phyloP scores from a whole-genome alignment of 352 stramenopile genomes.

The Phytophthora multivora region DNA sequence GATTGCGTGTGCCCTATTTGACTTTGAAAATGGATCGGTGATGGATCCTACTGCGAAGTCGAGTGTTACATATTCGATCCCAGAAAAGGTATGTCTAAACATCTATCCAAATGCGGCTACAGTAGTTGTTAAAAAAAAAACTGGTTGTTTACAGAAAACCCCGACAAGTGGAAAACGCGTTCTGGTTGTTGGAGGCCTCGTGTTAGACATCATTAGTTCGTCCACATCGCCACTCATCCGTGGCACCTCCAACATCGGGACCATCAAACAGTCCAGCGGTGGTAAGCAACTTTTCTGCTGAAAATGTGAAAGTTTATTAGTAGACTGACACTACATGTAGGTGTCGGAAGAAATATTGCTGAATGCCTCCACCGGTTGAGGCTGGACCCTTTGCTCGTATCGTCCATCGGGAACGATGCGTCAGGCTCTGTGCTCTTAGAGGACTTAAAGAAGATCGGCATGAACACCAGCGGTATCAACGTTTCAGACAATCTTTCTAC shows the following conservation, averaged over 20 bases:
- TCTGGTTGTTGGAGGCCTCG: constrained; percentile 86
- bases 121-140: background rate
- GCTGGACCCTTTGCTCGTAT: constrained; percentile 74
- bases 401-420: constrained; percentile 78
- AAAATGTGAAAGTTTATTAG: too few relatives aligned
- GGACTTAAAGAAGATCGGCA: constrained; percentile 60
- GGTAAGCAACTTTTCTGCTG: constrained; percentile 17
- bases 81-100: constrained; percentile 46
- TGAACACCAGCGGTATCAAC: constrained; percentile 66
- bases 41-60: constrained; percentile 8
- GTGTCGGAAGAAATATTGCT: constrained; percentile 93
- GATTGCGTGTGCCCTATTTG: constrained; percentile 71
- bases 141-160: background rate
- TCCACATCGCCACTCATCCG: constrained; percentile 70
- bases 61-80: constrained; percentile 45
- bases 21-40: constrained; percentile 47
- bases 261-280: constrained; percentile 83
- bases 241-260: constrained; percentile 89
- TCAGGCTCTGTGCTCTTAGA: constrained; percentile 75
- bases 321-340: too few relatives aligned
- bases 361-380: constrained; percentile 84
- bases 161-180: constrained; percentile 41
- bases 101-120: background rate
- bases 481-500: constrained; percentile 61
- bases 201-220: constrained; percentile 87